These are phyloP conservation scores for Zangia roseola DNA, from an alignment of 768 basidiomycete species.

Conservation along the genomic window DNA sequence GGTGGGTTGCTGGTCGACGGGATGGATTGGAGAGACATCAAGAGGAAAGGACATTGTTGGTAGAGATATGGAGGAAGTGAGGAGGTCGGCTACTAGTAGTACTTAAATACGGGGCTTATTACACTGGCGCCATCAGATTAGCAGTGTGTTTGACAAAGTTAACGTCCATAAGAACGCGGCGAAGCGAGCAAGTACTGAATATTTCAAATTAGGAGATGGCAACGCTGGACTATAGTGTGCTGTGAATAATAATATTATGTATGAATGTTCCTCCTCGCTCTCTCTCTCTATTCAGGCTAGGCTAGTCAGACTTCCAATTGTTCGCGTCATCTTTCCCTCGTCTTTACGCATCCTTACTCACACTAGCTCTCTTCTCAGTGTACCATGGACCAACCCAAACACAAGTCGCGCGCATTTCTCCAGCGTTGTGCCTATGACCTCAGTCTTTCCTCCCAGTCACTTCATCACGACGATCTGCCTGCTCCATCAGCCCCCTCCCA, in stretches of 20 bases:
- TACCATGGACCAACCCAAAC: slow-evolving; percentile 19
- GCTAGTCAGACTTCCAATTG: neutral
- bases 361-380: slow-evolving; percentile 1
- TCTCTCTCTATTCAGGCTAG: slow-evolving; percentile 13
- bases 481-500: slow-evolving; percentile 3
- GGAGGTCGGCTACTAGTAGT: no score
- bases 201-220: no score
- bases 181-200: no score
- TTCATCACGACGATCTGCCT: slow-evolving; percentile 14
- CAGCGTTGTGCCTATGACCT: slow-evolving; percentile 14
- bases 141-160: no score
- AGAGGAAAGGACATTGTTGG: slow-evolving; percentile 17
- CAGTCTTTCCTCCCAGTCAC: slow-evolving; percentile 19
- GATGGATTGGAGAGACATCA: slow-evolving; percentile 33
- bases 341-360: neutral
- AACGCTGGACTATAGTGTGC: no score
- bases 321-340: neutral
- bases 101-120: no score
- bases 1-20: slow-evolving; percentile 57
- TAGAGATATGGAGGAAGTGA: neutral
- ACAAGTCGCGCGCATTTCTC: slow-evolving; percentile 10
- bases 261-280: slow-evolving; percentile 6
- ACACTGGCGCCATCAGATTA: no score
- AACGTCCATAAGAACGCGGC: no score
- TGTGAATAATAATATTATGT: slow-evolving; percentile 21